Percentiles rank a stretch among this genome's conserved stretches.
These are phyloP conservation scores for Debaryomyces sp. DNA, from an alignment of 1,139 yeast genomes.

Conservation along the genomic window DNA sequence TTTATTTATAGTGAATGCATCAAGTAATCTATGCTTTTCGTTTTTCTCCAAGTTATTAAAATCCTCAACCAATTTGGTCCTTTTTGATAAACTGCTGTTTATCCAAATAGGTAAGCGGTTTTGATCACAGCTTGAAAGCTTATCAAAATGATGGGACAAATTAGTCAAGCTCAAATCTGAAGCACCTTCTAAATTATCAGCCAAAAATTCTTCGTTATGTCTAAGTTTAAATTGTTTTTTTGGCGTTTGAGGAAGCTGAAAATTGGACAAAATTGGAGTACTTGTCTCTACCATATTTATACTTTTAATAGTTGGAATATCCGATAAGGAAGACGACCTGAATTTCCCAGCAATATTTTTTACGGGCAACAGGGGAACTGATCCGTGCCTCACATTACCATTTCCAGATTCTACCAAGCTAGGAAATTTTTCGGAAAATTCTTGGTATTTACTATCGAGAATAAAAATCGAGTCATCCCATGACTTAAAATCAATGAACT, in stretches of 20 bases:
- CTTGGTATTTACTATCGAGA: constrained; percentile 35
- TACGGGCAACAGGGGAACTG: neutral
- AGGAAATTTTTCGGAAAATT: constrained; percentile 24
- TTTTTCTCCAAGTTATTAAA: constrained; percentile 30
- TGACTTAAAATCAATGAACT: constrained; percentile 42
- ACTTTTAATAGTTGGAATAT: neutral
- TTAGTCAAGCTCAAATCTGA: constrained; percentile 1
- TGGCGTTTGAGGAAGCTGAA: constrained; percentile 27
- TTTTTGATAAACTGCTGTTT: constrained; percentile 17
- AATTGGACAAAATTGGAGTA: constrained; percentile 33
- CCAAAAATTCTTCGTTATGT: constrained; percentile 42
- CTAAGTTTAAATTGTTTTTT: constrained; percentile 36
- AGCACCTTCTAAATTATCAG: constrained; percentile 12
- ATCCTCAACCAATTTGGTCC: constrained; percentile 26
- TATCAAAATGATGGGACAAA: constrained; percentile 6
- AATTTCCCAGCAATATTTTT: neutral
- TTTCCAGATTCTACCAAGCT: constrained; percentile 12
- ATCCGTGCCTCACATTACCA: neutral
- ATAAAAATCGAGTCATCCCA: constrained; percentile 35
- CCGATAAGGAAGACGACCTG: constrained; percentile 2
- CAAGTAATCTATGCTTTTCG: constrained; percentile 35
- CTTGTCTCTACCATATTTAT: constrained; percentile 5
- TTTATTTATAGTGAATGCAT: constrained; percentile 26
- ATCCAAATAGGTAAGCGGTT: constrained; percentile 30
- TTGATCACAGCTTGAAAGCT: constrained; percentile 11